Evolutionary conservation across 805 yeast genomes (phyloP).

Genomic region (Candida nitratophila): DNA sequence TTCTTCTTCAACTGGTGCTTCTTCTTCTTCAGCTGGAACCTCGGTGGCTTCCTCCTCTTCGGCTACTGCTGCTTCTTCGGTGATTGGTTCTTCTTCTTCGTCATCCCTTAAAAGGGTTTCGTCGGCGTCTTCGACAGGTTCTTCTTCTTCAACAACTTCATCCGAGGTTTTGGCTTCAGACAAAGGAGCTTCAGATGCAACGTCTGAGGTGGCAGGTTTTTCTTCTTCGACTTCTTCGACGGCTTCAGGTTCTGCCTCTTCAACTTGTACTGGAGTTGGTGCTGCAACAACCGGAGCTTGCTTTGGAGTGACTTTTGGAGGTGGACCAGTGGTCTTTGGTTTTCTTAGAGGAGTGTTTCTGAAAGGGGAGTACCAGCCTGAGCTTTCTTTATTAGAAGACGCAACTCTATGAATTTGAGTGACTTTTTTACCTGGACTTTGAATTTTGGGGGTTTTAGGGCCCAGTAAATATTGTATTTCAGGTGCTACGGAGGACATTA

Average conservation of each 20-base stretch:
- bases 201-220: slow-evolving; percentile 1
- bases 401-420: slow-evolving; percentile 17
- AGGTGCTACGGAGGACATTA: neutral
- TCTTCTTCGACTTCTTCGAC: slow-evolving; percentile 1
- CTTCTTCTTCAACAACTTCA: slow-evolving; percentile 9
- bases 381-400: slow-evolving; percentile 8
- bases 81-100: slow-evolving; percentile 6
- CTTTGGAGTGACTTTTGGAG: slow-evolving; percentile 4
- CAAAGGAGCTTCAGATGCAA: slow-evolving; percentile 7
- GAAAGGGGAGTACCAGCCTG: slow-evolving; percentile 24
- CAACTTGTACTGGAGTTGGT: slow-evolving; percentile 6
- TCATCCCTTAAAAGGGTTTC: slow-evolving; percentile 8
- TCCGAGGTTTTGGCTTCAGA: slow-evolving; percentile 6
- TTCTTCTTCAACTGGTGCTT: slow-evolving; percentile 2
- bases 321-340: slow-evolving; percentile 1
- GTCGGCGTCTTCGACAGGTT: slow-evolving; percentile 5
- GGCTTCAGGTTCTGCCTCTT: slow-evolving; percentile 2
- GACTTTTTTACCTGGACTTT: slow-evolving; percentile 7
- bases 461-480: slow-evolving; percentile 14
- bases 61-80: slow-evolving; percentile 4
- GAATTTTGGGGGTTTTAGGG: slow-evolving; percentile 1
- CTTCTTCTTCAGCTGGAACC: neutral
- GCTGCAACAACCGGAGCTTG: slow-evolving; percentile 5
- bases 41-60: neutral
- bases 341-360: slow-evolving; percentile 6